Conservation (phyloP, 2,329 filamentous ascomycete species). For the Coleophoma crateriformis region DNA sequence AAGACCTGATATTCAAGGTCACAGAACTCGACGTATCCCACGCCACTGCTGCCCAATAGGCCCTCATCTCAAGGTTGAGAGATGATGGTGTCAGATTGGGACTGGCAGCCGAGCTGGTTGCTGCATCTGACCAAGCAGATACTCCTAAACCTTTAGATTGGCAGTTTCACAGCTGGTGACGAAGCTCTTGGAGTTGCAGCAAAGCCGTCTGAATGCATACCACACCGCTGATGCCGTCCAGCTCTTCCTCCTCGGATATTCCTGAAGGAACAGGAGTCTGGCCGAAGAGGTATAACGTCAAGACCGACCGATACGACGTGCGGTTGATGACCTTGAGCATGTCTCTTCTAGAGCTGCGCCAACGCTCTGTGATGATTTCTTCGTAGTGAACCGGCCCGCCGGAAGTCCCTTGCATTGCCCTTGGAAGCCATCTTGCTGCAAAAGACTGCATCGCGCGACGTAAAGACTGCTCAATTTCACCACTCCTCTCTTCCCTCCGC, state of each 20-base stretch:
- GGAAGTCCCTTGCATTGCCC: constrained; percentile 7
- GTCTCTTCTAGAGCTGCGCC: constrained; percentile 31
- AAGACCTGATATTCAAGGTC: constrained; percentile 32
- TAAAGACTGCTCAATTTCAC: constrained; percentile 22
- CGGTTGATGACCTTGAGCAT: constrained; percentile 35
- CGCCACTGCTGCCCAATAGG: constrained; percentile 35
- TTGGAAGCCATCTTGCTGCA: constrained; percentile 23
- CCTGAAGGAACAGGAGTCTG: constrained; percentile 33
- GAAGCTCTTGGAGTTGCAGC: constrained; percentile 33
- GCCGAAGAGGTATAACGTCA: constrained; percentile 33
- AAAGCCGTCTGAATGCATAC: constrained; percentile 34
- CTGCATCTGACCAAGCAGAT: constrained; percentile 18
- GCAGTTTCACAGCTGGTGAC: constrained; percentile 31
- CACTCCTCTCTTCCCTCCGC: constrained; percentile 7
- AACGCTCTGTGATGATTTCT: constrained; percentile 22
- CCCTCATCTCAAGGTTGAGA: constrained; percentile 31
- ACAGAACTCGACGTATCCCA: constrained; percentile 36
- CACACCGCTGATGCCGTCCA: constrained; percentile 33
- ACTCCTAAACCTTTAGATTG: constrained; percentile 36
- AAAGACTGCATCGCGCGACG: constrained; percentile 20
- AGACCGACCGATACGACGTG: constrained; percentile 34
- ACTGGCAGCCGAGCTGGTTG: constrained; percentile 18
- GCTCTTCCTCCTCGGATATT: constrained; percentile 34
- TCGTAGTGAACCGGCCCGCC: constrained; percentile 5
- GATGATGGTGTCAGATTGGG: constrained; percentile 26